Evolutionary conservation across 1,284 basidiomycete species (phyloP).

Genomic region (Malassezia caprae): DNA sequence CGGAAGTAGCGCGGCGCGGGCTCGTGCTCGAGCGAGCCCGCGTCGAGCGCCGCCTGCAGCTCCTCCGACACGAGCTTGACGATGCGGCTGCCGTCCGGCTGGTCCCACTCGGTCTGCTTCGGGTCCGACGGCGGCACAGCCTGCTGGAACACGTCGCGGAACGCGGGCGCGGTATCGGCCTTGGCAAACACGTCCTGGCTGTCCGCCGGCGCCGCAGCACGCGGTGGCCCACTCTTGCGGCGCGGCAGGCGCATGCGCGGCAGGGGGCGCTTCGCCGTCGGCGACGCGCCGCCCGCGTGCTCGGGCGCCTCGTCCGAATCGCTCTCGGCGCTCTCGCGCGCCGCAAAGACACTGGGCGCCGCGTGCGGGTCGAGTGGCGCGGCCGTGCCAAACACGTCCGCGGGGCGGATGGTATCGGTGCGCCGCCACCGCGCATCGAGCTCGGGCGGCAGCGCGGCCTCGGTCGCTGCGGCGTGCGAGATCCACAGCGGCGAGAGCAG

Average conservation of each 20-base stretch:
- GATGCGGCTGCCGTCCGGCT: conserved; percentile 38
- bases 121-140: conserved; percentile 3
- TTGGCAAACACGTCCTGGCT: conserved; percentile 15
- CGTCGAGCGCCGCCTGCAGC: conserved; percentile 38
- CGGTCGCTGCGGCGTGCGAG: not conserved
- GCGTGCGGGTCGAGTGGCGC: not conserved
- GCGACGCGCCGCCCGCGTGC: not conserved
- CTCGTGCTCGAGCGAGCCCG: conserved; percentile 33
- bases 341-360: not conserved
- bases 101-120: conserved; percentile 37
- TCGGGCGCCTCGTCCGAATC: not conserved
- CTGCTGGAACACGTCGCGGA: conserved; percentile 11
- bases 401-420: conserved; percentile 41
- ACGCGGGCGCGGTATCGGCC: not conserved
- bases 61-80: conserved; percentile 46
- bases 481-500: conserved; percentile 5
- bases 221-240: not conserved
- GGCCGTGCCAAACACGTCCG: conserved; percentile 32
- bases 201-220: conserved; percentile 12
- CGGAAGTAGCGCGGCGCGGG: conserved; percentile 39
- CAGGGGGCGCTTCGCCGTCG: not conserved
- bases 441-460: not conserved
- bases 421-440: not conserved
- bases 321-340: not conserved
- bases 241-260: conserved; percentile 2